Conservation (phyloP, 1,139 yeast species). For the Scheffersomyces titani region DNA sequence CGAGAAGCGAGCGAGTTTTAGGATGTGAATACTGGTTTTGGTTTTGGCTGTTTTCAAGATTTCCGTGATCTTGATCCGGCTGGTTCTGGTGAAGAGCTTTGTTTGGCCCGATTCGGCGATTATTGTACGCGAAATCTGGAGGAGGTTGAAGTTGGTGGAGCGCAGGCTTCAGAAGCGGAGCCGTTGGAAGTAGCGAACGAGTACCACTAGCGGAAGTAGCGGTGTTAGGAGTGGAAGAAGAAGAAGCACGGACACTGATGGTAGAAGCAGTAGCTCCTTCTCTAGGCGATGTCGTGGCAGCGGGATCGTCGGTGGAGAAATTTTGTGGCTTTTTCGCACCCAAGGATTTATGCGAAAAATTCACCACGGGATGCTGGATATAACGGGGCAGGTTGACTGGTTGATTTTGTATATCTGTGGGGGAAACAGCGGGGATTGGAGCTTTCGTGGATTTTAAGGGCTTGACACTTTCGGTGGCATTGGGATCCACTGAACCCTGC, state of each 20-base stretch:
- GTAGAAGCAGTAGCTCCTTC: neutral
- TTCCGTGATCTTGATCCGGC: neutral
- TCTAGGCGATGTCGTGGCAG: neutral
- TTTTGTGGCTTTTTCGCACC: neutral
- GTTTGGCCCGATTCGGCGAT: neutral
- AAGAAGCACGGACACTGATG: neutral
- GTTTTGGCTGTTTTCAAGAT: neutral
- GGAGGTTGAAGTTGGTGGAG: neutral
- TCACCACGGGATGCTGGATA: neutral
- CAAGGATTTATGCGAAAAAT: neutral
- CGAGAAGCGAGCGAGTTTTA: neutral
- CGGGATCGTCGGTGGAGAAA: neutral
- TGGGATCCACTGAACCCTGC: neutral
- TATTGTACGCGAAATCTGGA: neutral
- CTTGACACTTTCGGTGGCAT: neutral
- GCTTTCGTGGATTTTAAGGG: neutral
- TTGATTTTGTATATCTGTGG: neutral
- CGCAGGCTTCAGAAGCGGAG: slow-evolving; percentile 1
- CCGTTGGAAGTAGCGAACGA: neutral
- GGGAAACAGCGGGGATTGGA: neutral
- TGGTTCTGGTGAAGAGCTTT: neutral
- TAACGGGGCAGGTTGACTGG: neutral
- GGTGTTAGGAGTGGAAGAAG: neutral
- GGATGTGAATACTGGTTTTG: slow-evolving; percentile 1
- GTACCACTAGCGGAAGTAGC: neutral